phyloP scores from a whole-genome alignment of 2,329 filamentous ascomycete genomes.

The Lasiodiplodia gonubiensis region DNA sequence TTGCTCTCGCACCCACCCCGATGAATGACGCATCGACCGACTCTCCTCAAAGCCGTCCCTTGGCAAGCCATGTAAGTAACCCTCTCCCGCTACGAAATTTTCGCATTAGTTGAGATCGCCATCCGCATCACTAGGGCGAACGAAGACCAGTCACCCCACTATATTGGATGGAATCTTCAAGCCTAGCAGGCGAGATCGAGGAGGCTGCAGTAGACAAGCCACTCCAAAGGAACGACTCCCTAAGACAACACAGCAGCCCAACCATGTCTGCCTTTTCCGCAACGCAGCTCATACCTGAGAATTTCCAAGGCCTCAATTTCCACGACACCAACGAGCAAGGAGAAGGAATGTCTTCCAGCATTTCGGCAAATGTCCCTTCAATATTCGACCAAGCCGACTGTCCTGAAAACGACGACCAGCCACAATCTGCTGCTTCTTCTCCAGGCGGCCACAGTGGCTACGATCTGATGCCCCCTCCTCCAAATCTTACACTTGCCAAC shows the following conservation, averaged over 20 bases:
- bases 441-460: slow-evolving; percentile 29
- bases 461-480: slow-evolving; percentile 38
- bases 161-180: not conserved
- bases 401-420: slow-evolving; percentile 3
- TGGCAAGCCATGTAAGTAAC: not conserved
- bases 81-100: not conserved
- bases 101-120: not conserved
- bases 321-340: not conserved
- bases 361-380: slow-evolving; percentile 23
- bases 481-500: slow-evolving; percentile 33
- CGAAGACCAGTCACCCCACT: slow-evolving; percentile 5
- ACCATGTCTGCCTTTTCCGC: slow-evolving; percentile 23
- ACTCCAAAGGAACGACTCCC: slow-evolving; percentile 9
- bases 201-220: not conserved
- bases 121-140: not conserved
- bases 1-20: not conserved
- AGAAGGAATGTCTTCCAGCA: slow-evolving; percentile 19
- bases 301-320: not conserved
- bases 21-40: slow-evolving; percentile 5
- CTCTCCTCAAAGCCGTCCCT: not conserved
- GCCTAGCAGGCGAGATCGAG: not conserved
- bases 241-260: slow-evolving; percentile 5
- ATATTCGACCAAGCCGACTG: slow-evolving; percentile 16
- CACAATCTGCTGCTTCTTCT: slow-evolving; percentile 15
- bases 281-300: slow-evolving; percentile 2